Evolutionary conservation across 257 asterid species (phyloP), one percentile per base, ranked within the genome.

Genomic region (Thymus quinquecostatus): DNA sequence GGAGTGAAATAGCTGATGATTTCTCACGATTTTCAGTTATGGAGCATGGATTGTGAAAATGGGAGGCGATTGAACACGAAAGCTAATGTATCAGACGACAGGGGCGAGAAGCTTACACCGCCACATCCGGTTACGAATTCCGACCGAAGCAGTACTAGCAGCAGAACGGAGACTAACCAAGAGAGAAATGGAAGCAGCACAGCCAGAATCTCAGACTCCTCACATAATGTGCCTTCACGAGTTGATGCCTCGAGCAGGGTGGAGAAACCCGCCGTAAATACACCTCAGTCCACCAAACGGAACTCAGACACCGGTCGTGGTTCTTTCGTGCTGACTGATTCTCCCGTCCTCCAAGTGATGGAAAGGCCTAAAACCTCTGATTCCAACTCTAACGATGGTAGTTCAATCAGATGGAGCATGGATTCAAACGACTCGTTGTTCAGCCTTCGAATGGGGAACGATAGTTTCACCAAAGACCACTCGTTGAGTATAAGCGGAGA

Each of bases 261-360:
- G 28, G 64, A 33, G 2, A 32, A 33, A 33, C 5, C 64, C 45
- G 2, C 64, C 78, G 4, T 7, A 47, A 76, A 67, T 12, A 78
- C 82, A 64, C 77, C 79, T 10, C 33, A 51, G 67, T 70, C 81
- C 54, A 10, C 30, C 60, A 68, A 86, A 4, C 77, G 49, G 43
- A 48, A 57, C 66, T 83, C 85, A 12, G 84, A 67, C 32, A 60
- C 67, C 43, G 64, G 11, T 34, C 11, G 45, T 33, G 45, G 33
- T 12, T 70, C 79, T 11, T 75, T 47, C 5, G 21, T 28, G 38
- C 77, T 75, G 10, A 80, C 76, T 9, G 75, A 71, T 21, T 82
- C 77, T 59, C 90, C 93, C 64, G 69, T 77, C 41, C 12, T 69
- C 59, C 93, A 85, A 72, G 76, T 70, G 54, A 85, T 87, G 93